phyloP scores from a whole-genome alignment of 345 rosid genomes.

The Eutrema yunnanense region DNA sequence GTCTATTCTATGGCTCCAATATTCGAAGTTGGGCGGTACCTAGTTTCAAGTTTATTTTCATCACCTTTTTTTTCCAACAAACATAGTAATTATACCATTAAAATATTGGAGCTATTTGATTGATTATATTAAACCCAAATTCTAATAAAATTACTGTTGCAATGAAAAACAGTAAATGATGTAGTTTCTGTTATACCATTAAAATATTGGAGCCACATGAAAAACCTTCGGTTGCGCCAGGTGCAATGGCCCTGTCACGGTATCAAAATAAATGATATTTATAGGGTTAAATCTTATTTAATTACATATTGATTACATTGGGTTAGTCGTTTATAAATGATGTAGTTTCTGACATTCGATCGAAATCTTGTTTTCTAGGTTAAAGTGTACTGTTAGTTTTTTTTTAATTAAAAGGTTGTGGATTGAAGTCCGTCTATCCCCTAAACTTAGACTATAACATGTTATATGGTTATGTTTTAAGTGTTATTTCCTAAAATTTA shows the following conservation, averaged over 20 bases:
- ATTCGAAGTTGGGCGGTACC: slow-evolving; percentile 29
- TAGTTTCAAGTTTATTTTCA: background rate
- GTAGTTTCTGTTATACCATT: too few relatives aligned
- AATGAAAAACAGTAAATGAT: too few relatives aligned
- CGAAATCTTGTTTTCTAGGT: background rate
- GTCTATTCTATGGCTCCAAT: slow-evolving; percentile 3
- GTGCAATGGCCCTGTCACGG: slow-evolving; percentile 20
- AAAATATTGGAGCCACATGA: too few relatives aligned
- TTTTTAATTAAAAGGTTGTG: too few relatives aligned
- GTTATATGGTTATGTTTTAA: too few relatives aligned
- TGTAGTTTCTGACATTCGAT: background rate
- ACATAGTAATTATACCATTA: background rate
- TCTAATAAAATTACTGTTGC: slow-evolving; percentile 12
- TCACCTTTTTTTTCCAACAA: background rate
- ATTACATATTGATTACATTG: background rate
- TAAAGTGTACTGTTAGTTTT: background rate
- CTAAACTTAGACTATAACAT: too few relatives aligned
- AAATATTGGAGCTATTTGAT: background rate
- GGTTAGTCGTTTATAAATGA: background rate
- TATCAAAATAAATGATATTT: background rate
- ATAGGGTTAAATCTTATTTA: background rate
- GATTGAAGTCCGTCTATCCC: too few relatives aligned
- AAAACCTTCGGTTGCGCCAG: slow-evolving; percentile 19
- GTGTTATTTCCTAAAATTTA: too few relatives aligned
- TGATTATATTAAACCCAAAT: background rate